Evolutionary conservation across 2,329 filamentous ascomycete genomes (phyloP).

Genomic region (Aspergillus sp.): DNA sequence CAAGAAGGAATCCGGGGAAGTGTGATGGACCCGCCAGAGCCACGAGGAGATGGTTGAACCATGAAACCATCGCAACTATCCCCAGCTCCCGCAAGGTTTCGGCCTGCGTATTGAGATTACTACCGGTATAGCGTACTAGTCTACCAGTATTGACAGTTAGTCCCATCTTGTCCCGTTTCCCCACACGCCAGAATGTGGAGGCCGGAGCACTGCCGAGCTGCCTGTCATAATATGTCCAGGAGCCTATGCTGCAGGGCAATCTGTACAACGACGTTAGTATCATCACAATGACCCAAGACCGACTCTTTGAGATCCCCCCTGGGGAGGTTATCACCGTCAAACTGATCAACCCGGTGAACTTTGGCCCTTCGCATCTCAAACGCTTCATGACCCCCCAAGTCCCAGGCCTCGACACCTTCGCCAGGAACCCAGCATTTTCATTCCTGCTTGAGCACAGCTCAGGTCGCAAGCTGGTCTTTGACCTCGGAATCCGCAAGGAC

Average conservation of each 20-base stretch:
- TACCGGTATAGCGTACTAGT: neutral
- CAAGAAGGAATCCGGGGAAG: too few relatives aligned
- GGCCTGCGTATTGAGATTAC: neutral
- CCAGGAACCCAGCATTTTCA: slow-evolving; percentile 1
- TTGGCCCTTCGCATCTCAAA: slow-evolving; percentile 4
- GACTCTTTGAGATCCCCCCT: neutral
- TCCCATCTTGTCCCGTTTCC: too few relatives aligned
- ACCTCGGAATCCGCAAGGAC: slow-evolving; percentile 34
- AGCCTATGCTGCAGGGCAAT: too few relatives aligned
- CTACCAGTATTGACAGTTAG: too few relatives aligned
- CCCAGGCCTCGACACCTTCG: slow-evolving; percentile 2
- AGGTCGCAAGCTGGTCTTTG: slow-evolving; percentile 23
- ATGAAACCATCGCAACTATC: neutral
- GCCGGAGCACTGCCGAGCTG: neutral
- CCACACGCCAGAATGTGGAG: too few relatives aligned
- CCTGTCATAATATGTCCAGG: too few relatives aligned
- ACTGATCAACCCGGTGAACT: slow-evolving; percentile 7
- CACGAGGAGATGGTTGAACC: neutral
- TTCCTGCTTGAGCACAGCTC: slow-evolving; percentile 8
- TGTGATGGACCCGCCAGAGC: too few relatives aligned
- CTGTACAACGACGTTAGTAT: neutral
- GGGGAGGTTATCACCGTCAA: slow-evolving; percentile 1
- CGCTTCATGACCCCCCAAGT: slow-evolving; percentile 9
- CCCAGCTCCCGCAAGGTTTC: too few relatives aligned
- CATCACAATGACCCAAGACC: neutral